These are phyloP conservation scores for Talaromyces sp. DNA, from an alignment of 2,329 filamentous ascomycete species.

Conservation along the genomic window DNA sequence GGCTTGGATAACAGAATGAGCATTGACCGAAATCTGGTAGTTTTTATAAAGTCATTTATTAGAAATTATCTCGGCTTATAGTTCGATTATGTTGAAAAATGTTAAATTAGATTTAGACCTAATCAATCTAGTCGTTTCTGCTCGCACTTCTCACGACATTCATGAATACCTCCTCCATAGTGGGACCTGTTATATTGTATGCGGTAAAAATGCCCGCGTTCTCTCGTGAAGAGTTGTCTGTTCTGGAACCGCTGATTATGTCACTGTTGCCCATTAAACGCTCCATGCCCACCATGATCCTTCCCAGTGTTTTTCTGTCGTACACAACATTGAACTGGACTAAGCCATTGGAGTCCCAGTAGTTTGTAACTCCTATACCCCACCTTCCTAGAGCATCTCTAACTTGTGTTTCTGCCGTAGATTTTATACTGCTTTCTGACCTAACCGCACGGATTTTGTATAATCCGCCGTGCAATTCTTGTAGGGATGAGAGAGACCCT, in stretches of 20 bases:
- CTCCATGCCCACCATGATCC: not conserved
- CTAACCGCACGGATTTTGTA: not conserved
- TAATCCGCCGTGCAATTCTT: not conserved
- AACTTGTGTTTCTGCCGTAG: not conserved
- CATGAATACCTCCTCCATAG: conserved; percentile 5
- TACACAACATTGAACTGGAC: not conserved
- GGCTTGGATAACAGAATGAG: too few species aligned
- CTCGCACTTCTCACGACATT: not conserved
- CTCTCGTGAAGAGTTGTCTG: not conserved
- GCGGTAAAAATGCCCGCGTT: not conserved
- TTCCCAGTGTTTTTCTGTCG: not conserved
- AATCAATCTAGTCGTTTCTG: not conserved
- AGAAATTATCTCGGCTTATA: too few species aligned
- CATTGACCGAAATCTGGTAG: too few species aligned
- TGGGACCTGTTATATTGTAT: conserved; percentile 1
- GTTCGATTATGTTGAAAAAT: not conserved
- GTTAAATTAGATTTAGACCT: not conserved
- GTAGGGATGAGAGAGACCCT: conserved; percentile 46
- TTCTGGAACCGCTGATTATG: not conserved
- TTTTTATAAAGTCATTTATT: too few species aligned
- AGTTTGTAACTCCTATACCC: not conserved
- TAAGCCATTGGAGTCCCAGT: not conserved
- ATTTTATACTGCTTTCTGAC: not conserved
- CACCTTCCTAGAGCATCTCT: not conserved
- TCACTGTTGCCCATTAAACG: not conserved